phyloP scores from a whole-genome alignment of 1,284 basidiomycete genomes.

The Peniophora sp. region DNA sequence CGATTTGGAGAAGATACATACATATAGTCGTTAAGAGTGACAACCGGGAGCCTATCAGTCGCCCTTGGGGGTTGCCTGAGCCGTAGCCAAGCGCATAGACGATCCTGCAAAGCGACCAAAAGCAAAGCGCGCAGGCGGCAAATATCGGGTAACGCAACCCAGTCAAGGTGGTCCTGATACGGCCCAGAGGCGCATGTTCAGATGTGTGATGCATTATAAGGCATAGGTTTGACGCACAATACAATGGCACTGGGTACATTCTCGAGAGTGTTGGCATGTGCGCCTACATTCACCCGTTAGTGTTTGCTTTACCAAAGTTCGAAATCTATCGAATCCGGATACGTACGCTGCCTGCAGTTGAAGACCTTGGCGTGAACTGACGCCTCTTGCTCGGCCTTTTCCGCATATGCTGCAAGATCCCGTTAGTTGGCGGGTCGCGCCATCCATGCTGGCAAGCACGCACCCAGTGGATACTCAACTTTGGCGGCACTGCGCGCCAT shows the following conservation, averaged over 20 bases:
- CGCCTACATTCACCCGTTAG: slow-evolving; percentile 29
- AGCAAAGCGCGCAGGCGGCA: slow-evolving; percentile 44
- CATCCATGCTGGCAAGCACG: slow-evolving; percentile 11
- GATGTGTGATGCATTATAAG: too few species aligned
- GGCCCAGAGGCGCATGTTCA: too few species aligned
- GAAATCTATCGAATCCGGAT: not conserved
- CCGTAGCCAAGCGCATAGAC: slow-evolving; percentile 58
- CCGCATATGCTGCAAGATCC: slow-evolving; percentile 40
- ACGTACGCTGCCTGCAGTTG: slow-evolving; percentile 52
- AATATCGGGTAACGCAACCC: slow-evolving; percentile 34
- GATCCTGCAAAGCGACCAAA: slow-evolving; percentile 50
- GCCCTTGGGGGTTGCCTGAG: slow-evolving; percentile 37
- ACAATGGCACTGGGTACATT: slow-evolving; percentile 34
- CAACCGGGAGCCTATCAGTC: slow-evolving; percentile 7
- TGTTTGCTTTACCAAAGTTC: not conserved
- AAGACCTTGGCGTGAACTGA: slow-evolving; percentile 29
- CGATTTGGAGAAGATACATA: too few species aligned
- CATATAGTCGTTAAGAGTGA: not conserved
- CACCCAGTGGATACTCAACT: slow-evolving; percentile 62
- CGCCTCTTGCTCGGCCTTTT: slow-evolving; percentile 33
- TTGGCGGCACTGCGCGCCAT: slow-evolving; percentile 42
- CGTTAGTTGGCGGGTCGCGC: slow-evolving; percentile 15
- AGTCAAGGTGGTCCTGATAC: slow-evolving; percentile 19
- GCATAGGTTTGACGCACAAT: slow-evolving; percentile 14
- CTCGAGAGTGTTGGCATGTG: slow-evolving; percentile 73